Evolutionary conservation across 495 filamentous ascomycete genomes (phyloP).

Genomic region (Neurospora tetraspora): DNA sequence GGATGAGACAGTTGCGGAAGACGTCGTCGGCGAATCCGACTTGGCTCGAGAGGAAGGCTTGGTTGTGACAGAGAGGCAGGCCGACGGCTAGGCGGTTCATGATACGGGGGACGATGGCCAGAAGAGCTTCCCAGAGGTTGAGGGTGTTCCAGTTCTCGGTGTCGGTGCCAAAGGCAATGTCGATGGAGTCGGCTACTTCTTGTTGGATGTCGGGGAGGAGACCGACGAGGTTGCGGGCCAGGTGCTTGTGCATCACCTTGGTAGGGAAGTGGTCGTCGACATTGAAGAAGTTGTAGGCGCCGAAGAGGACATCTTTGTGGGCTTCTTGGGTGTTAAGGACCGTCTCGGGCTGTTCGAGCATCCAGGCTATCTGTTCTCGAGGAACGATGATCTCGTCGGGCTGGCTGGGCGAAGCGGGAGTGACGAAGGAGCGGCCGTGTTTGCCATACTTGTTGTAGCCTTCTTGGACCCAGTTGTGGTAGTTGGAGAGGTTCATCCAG

Average conservation of each 20-base stretch:
- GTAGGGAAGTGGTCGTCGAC: conserved; percentile 21
- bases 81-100: conserved; percentile 26
- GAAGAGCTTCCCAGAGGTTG: conserved; percentile 25
- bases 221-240: conserved; percentile 21
- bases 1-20: conserved; percentile 23
- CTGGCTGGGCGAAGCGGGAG: conserved; percentile 19
- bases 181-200: conserved; percentile 20
- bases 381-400: conserved; percentile 27
- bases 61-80: conserved; percentile 14
- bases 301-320: conserved; percentile 21
- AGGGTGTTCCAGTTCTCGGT: conserved; percentile 23
- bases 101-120: conserved; percentile 21
- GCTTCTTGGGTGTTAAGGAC: conserved; percentile 20
- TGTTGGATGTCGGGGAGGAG: conserved; percentile 25
- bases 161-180: conserved; percentile 20
- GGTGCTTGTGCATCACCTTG: conserved; percentile 24
- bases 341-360: conserved; percentile 27
- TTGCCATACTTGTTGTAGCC: conserved; percentile 29
- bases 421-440: conserved; percentile 21
- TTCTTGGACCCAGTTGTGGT: conserved; percentile 21
- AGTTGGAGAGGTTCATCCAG: conserved; percentile 19
- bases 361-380: conserved; percentile 23
- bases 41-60: conserved; percentile 18
- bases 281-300: conserved; percentile 24
- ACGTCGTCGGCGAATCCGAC: conserved; percentile 24